A percentile compares a stretch with the other conserved stretches of the same genome.
phyloP scores from a whole-genome alignment of 768 basidiomycete species.

The Pleurotus djamor region DNA sequence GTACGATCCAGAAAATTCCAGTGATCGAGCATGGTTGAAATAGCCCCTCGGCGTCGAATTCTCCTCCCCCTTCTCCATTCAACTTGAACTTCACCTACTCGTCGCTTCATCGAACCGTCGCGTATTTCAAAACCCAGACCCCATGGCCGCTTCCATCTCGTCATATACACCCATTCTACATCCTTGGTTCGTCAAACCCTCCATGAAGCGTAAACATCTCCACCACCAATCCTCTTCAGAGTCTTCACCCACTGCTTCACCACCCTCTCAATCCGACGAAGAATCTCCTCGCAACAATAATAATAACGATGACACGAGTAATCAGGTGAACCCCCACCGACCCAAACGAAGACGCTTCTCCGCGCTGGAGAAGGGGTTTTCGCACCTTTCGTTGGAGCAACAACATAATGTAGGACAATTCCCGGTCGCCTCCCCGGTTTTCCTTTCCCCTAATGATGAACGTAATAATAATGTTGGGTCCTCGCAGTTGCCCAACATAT shows the following conservation, averaged over 20 bases:
- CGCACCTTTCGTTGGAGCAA: slow-evolving; percentile 39
- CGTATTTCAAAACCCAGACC: not conserved
- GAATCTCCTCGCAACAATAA: slow-evolving; percentile 8
- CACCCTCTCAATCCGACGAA: slow-evolving; percentile 9
- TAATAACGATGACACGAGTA: too few species aligned
- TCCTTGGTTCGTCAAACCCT: slow-evolving; percentile 38
- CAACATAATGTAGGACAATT: not conserved
- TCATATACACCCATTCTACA: slow-evolving; percentile 30
- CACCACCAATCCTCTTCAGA: slow-evolving; percentile 13
- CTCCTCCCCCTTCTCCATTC: not conserved
- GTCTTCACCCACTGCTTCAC: slow-evolving; percentile 9
- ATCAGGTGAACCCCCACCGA: slow-evolving; percentile 17
- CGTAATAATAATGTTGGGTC: not conserved
- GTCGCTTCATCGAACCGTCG: too few species aligned
- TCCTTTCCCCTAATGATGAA: not conserved
- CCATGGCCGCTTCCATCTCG: slow-evolving; percentile 15
- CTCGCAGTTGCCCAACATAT: slow-evolving; percentile 6
- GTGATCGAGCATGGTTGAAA: not conserved
- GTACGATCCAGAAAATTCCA: slow-evolving; percentile 3
- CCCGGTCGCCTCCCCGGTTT: not conserved
- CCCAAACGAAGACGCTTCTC: slow-evolving; percentile 47
- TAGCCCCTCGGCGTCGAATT: not conserved
- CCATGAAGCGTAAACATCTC: slow-evolving; percentile 39
- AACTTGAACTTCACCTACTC: too few species aligned
- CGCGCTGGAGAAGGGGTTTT: slow-evolving; percentile 55